These are phyloP conservation scores for Barnettozyma populi DNA, from an alignment of 805 yeast genomes.

Conservation along the genomic window DNA sequence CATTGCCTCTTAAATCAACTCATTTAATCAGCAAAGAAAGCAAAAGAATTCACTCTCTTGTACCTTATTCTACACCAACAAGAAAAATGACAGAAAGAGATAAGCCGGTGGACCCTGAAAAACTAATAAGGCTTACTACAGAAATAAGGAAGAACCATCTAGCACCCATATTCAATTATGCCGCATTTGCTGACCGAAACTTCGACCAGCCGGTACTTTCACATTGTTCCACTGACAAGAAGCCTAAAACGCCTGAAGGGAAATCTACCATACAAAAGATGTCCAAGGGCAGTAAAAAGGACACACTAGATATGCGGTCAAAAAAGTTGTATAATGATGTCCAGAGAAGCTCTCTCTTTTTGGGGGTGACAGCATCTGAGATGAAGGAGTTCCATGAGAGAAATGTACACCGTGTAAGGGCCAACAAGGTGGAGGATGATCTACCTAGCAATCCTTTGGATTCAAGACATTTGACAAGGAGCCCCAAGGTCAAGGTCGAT, in stretches of 20 bases:
- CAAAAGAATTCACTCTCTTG: neutral
- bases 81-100: neutral
- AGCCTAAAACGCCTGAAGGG: neutral
- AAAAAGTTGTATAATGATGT: conserved; percentile 18
- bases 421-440: neutral
- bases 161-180: conserved; percentile 11
- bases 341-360: conserved; percentile 13
- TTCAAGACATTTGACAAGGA: neutral
- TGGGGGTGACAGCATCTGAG: conserved; percentile 15
- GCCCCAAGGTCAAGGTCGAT: neutral
- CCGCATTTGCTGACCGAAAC: conserved; percentile 14
- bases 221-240: too few relatives aligned
- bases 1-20: too few relatives aligned
- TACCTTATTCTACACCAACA: neutral
- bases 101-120: conserved; percentile 12
- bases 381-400: conserved; percentile 13
- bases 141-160: neutral
- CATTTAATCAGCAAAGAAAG: neutral
- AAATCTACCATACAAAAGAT: neutral
- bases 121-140: conserved; percentile 10
- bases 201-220: conserved; percentile 5
- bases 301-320: neutral
- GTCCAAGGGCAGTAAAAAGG: neutral
- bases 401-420: neutral
- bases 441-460: neutral